Base-by-base conservation (phyloP, 495 filamentous ascomycete genomes). In the Aspergillus bertholletiae region DNA sequence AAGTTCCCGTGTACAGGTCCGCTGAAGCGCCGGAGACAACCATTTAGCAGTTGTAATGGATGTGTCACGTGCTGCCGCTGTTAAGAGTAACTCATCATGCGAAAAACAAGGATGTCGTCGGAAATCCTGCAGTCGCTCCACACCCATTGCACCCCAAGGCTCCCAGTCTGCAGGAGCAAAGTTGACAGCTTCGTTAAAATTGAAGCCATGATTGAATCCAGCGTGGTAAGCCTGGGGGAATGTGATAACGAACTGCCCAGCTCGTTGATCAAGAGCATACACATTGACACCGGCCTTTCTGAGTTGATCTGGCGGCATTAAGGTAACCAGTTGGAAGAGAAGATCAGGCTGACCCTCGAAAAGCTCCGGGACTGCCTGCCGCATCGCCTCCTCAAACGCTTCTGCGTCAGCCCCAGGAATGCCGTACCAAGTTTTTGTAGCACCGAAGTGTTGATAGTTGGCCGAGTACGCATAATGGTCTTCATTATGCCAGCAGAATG, bases 401-500 rank as follows among this genome's bases (percentile, higher is more conserved):
- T 91, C 87, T 0, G 93, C 90, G 69, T 97, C 94, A 5, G 89
- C 88, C 35, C 85, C 93, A 4, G 94, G 95, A 61, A 99, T 96
- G 3, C 95, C 95, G 65, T 99, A 99, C 94, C 94, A 99, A 0
- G 94, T 99, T 71, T 99, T 99, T 0, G 95, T 99, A 0, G 93
- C 89, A 34, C 94, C 94, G 65, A 99, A 96, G 63, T 99, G 94
- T 62, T 99, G 94, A 60, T 99, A 99, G 62, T 99, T 99, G 37
- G 94, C 88, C 18, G 94, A 99, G 68, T 99, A 99, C 0, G 94
- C 85, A 62, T 96, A 96, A 62, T 99, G 94, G 67, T 99, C 94
- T 66, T 99, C 94, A 56, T 96, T 96, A 65, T 99, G 94, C 94
- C 94, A 99, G 70, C 94, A 99, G 66, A 99, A 99, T 3, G 93